Evolutionary conservation across 768 basidiomycete species (phyloP).

Genomic region (Serendipita vermifera): DNA sequence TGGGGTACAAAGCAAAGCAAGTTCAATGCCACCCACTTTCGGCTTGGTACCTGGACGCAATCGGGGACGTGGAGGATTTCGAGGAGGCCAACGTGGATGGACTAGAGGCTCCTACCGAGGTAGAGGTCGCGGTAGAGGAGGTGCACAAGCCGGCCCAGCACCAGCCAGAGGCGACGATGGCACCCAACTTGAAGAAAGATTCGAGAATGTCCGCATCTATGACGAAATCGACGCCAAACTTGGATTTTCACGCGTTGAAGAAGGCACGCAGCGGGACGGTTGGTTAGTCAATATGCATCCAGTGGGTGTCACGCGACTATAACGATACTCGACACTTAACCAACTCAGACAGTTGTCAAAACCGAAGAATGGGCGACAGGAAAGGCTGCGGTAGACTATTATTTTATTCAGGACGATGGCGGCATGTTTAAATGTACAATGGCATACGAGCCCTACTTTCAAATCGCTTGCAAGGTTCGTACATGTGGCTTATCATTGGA

Average conservation of each 20-base stretch:
- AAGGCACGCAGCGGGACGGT: conserved; percentile 65
- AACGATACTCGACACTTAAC: background rate
- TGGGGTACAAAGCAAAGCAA: background rate
- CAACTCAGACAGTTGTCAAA: conserved; percentile 83
- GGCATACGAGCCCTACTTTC: conserved; percentile 90
- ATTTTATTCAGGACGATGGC: conserved; percentile 96
- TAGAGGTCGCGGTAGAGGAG: conserved; percentile 35
- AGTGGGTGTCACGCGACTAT: conserved; percentile 36
- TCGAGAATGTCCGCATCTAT: conserved; percentile 58
- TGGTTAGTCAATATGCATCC: conserved; percentile 99
- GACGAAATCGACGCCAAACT: conserved; percentile 92
- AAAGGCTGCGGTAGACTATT: conserved; percentile 84
- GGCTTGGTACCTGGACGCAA: background rate
- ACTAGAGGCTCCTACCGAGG: conserved; percentile 31
- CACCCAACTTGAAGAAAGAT: conserved; percentile 69
- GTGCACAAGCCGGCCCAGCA: conserved; percentile 26
- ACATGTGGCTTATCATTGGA: conserved; percentile 13
- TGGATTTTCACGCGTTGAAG: conserved; percentile 70
- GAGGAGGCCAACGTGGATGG: conserved; percentile 11
- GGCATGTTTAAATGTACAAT: conserved; percentile 91
- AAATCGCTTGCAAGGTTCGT: conserved; percentile 81
- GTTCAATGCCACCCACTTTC: conserved; percentile 5
- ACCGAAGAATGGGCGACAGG: conserved; percentile 77
- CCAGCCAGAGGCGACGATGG: conserved; percentile 81
- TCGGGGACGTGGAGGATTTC: conserved; percentile 26